Percentiles rank a stretch among this genome's conserved stretches.
Evolutionary conservation across 2,329 filamentous ascomycete genomes (phyloP).

Genomic region (Lithohypha guttulata): DNA sequence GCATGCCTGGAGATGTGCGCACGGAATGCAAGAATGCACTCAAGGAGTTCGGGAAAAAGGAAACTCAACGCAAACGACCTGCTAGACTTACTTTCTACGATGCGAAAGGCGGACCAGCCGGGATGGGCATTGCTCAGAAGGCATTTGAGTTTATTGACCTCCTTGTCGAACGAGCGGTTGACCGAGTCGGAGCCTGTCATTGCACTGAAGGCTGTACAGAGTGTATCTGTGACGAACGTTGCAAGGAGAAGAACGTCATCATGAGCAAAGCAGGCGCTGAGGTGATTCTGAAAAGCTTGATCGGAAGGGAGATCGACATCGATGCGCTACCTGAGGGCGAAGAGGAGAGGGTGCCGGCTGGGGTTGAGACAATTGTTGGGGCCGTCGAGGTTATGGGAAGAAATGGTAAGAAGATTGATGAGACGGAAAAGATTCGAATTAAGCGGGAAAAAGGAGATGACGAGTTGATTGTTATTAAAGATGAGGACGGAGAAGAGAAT

Average conservation of each 20-base stretch:
- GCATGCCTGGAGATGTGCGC: constrained; percentile 78
- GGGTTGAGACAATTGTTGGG: constrained; percentile 71
- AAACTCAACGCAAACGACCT: constrained; percentile 58
- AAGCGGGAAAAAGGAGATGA: constrained; percentile 20
- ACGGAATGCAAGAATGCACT: constrained; percentile 86
- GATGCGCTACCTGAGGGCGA: constrained; percentile 82
- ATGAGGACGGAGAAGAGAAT: constrained; percentile 13
- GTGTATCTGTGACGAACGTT: constrained; percentile 76
- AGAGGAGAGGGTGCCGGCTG: constrained; percentile 51
- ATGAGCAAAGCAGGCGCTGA: constrained; percentile 85
- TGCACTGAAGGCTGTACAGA: constrained; percentile 78
- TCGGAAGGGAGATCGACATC: constrained; percentile 69
- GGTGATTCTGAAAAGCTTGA: constrained; percentile 65
- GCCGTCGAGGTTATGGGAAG: constrained; percentile 52
- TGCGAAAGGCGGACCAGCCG: constrained; percentile 73
- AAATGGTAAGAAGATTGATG: constrained; percentile 22
- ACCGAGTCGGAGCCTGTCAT: constrained; percentile 62
- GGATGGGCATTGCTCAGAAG: constrained; percentile 79
- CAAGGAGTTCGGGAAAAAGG: constrained; percentile 68
- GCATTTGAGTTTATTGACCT: constrained; percentile 86
- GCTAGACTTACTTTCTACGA: constrained; percentile 91
- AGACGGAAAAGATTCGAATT: constrained; percentile 18
- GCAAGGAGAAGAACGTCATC: constrained; percentile 77
- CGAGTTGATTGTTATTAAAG: constrained; percentile 22
- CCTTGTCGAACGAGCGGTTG: constrained; percentile 63